phyloP scores from a whole-genome alignment of 2,329 filamentous ascomycete genomes.

The Cordyceps farinosa region DNA sequence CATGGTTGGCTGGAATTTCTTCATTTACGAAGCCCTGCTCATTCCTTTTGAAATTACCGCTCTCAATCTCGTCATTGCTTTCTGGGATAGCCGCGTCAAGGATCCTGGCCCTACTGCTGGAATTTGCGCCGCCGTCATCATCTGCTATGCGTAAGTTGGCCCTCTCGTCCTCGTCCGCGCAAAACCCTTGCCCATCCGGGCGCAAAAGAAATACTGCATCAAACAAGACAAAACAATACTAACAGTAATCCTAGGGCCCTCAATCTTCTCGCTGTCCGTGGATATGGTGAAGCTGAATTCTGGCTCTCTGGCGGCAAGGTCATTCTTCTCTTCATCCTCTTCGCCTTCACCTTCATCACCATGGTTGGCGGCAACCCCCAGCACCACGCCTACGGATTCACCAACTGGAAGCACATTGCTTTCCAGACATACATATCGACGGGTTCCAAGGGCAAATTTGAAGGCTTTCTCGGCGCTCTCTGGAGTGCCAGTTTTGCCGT shows the following conservation, averaged over 20 bases:
- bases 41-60: slow-evolving; percentile 44
- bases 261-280: slow-evolving; percentile 63
- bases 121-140: slow-evolving; percentile 55
- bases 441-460: slow-evolving; percentile 61
- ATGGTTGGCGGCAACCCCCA: slow-evolving; percentile 76
- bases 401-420: slow-evolving; percentile 54
- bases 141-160: slow-evolving; percentile 51
- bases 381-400: slow-evolving; percentile 65
- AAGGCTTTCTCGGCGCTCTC: slow-evolving; percentile 66
- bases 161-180: not conserved
- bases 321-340: slow-evolving; percentile 62
- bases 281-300: slow-evolving; percentile 71
- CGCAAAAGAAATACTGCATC: slow-evolving; percentile 23
- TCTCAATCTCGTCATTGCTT: slow-evolving; percentile 41
- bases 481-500: slow-evolving; percentile 63
- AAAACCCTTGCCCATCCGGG: not conserved
- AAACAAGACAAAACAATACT: slow-evolving; percentile 10
- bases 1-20: slow-evolving; percentile 43
- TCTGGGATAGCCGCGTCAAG: slow-evolving; percentile 41
- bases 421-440: slow-evolving; percentile 53
- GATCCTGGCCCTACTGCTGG: slow-evolving; percentile 64
- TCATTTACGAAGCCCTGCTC: slow-evolving; percentile 42
- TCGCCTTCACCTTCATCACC: slow-evolving; percentile 73
- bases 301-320: slow-evolving; percentile 62
- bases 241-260: slow-evolving; percentile 38